A percentile compares a stretch with the other conserved stretches of the same genome.
Conservation (phyloP, 371 early-diverging fungal species). For the Mucor mucedo region DNA sequence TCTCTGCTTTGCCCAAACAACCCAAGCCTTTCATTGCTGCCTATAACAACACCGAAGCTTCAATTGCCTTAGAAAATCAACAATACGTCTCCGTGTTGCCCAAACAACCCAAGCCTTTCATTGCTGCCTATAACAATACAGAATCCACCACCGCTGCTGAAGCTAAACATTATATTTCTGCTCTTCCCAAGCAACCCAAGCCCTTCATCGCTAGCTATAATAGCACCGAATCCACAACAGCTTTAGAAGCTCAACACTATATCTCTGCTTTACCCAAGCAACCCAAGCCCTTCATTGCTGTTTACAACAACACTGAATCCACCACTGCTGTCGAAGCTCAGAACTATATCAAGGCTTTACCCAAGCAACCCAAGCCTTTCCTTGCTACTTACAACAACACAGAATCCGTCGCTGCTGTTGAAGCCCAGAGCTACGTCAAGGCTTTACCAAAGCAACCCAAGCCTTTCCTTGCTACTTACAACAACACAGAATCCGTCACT, state of each 20-base stretch:
- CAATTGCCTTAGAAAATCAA: not conserved
- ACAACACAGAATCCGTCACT: not conserved
- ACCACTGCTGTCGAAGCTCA: not conserved
- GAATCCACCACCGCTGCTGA: not conserved
- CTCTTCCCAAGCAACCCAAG: conserved; percentile 5
- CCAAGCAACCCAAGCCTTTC: conserved; percentile 13
- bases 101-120: conserved; percentile 5
- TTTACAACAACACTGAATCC: conserved; percentile 9
- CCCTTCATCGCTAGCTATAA: conserved; percentile 16
- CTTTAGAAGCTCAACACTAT: conserved; percentile 1
- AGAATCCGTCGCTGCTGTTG: not conserved
- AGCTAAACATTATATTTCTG: not conserved
- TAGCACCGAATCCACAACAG: not conserved
- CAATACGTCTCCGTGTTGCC: conserved; percentile 3
- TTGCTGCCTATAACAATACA: conserved; percentile 17
- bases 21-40: conserved; percentile 14
- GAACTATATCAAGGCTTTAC: not conserved
- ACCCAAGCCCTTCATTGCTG: conserved; percentile 7
- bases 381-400: conserved; percentile 24
- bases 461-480: not conserved
- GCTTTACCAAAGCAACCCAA: not conserved
- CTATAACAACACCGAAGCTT: conserved; percentile 9
- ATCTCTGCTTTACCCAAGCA: not conserved
- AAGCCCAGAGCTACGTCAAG: not conserved
- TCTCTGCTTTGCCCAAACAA: not conserved